phyloP scores from a whole-genome alignment of 129 eudicot species.

The Tagetes erecta region DNA sequence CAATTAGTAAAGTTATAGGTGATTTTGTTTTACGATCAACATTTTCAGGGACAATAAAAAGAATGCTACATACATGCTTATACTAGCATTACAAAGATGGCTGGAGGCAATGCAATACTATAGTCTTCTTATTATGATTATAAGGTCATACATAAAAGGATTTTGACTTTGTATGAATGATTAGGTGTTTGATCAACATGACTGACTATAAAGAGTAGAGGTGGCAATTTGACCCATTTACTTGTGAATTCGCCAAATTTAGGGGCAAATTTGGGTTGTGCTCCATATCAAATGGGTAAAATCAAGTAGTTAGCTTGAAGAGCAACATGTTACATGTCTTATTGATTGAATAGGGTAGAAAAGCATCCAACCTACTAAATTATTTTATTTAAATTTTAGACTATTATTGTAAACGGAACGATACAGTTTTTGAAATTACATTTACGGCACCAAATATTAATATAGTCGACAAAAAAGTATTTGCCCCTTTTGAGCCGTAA shows the following conservation, averaged over 20 bases:
- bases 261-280: neutral
- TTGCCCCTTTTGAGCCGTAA: neutral
- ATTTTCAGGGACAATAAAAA: conserved; percentile 2
- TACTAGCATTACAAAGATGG: neutral
- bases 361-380: neutral
- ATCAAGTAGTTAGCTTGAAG: conserved; percentile 3
- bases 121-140: conserved; percentile 19
- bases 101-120: conserved; percentile 10
- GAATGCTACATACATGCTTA: neutral
- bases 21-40: neutral
- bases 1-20: conserved; percentile 13
- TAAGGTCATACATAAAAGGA: conserved; percentile 2
- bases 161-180: neutral
- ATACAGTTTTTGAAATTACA: neutral
- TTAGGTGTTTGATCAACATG: neutral
- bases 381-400: neutral
- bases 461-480: neutral
- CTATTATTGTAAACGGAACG: neutral
- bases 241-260: neutral
- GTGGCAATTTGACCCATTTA: neutral
- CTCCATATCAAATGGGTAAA: neutral
- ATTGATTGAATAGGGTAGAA: neutral
- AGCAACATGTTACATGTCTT: too few species aligned
- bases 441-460: neutral
- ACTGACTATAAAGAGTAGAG: conserved; percentile 9